These are phyloP conservation scores for Colletotrichum musae DNA, from an alignment of 2,329 filamentous ascomycete genomes.

Conservation along the genomic window DNA sequence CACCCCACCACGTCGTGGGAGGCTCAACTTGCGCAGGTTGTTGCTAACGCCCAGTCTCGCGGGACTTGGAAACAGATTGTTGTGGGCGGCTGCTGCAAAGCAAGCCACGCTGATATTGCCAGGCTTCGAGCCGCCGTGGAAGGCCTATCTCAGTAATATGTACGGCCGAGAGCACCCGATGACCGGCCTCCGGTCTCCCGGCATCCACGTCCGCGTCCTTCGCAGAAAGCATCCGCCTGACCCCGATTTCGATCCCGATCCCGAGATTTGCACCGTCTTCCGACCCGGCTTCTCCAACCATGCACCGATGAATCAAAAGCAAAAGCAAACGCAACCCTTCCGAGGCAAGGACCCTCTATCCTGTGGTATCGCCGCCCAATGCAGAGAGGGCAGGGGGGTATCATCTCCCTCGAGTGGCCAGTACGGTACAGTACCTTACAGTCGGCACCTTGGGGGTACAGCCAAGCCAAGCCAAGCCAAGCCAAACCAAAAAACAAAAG, in stretches of 20 bases:
- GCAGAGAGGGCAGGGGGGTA: slow-evolving; percentile 22
- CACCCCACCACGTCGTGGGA: slow-evolving; percentile 59
- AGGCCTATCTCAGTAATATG: slow-evolving; percentile 29
- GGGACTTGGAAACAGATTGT: slow-evolving; percentile 62
- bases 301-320: slow-evolving; percentile 31
- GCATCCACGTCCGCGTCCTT: slow-evolving; percentile 17
- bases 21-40: slow-evolving; percentile 57
- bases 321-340: slow-evolving; percentile 21
- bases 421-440: slow-evolving; percentile 2
- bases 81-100: slow-evolving; percentile 69
- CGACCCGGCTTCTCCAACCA: slow-evolving; percentile 11
- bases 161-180: slow-evolving; percentile 1
- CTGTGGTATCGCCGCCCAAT: slow-evolving; percentile 38
- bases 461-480: slow-evolving; percentile 13
- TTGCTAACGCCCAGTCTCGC: slow-evolving; percentile 52
- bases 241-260: not conserved
- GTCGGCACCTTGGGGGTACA: no score
- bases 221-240: slow-evolving; percentile 17
- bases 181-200: slow-evolving; percentile 1
- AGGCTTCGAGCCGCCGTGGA: slow-evolving; percentile 34
- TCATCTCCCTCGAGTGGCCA: slow-evolving; percentile 21
- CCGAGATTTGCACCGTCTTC: no score
- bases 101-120: slow-evolving; percentile 49
- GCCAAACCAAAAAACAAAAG: not conserved
- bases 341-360: slow-evolving; percentile 26